A percentile compares a stretch with the other conserved stretches of the same genome.
Conservation (phyloP, 345 rosid species). For the Angophora floribunda region DNA sequence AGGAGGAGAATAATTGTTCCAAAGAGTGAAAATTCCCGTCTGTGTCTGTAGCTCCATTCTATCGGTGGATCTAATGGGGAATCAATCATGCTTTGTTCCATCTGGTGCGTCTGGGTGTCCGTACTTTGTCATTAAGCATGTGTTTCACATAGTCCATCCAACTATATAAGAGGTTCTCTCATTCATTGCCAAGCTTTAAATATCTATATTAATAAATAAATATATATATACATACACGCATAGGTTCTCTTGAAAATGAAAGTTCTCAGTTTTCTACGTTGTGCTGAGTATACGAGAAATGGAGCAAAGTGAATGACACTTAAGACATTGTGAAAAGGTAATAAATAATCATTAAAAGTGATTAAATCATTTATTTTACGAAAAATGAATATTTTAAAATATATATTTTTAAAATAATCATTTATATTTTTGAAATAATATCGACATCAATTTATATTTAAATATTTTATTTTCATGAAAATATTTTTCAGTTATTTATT, state of each 20-base stretch:
- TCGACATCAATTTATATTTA: neutral
- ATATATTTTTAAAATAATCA: rapidly evolving
- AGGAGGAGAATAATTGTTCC: neutral
- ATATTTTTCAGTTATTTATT: neutral
- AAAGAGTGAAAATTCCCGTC: neutral
- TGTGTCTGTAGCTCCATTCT: neutral
- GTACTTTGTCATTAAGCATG: neutral
- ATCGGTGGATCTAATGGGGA: neutral
- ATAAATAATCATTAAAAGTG: neutral
- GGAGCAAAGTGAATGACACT: neutral
- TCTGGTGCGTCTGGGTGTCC: neutral
- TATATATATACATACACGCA: neutral
- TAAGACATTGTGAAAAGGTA: neutral
- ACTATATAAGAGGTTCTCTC: neutral
- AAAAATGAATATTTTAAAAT: neutral
- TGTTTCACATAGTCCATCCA: neutral
- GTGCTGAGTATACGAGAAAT: neutral
- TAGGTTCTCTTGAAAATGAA: neutral
- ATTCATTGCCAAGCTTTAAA: neutral
- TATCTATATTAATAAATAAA: neutral
- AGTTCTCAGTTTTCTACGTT: neutral
- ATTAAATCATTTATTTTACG: neutral
- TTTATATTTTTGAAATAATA: neutral
- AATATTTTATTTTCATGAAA: neutral
- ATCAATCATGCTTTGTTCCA: neutral